Evolutionary conservation across 805 yeast species (phyloP), one percentile per base, ranked within the genome.

Genomic region (Teunomyces gatunensis): DNA sequence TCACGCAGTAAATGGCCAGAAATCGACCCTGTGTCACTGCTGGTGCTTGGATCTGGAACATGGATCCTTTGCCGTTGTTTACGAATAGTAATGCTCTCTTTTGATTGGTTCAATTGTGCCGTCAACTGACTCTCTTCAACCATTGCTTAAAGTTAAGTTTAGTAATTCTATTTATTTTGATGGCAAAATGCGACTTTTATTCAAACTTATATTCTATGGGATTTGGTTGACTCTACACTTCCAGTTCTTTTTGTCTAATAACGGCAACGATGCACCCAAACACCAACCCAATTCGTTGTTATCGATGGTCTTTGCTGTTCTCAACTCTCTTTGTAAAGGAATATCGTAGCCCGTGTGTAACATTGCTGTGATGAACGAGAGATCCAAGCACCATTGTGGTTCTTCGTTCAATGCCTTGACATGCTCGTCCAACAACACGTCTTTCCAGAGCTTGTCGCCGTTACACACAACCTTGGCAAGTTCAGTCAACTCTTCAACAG

Each of bases 231-330:
- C 69, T 48, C 68, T 73, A 68, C 97, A 89, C 45, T 73, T 77
- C 96, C 96, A 89, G 39, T 58, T 69, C 39, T 65, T 69, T 51
- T 76, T 74, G 52, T 87, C 94, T 56, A 94, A 75, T 57, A 94
- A 73, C 6, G 98, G 98, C 58, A 94, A 78, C 1, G 97, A 89
- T 1, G 98, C 99, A 58, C 99, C 99, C 47, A 94, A 75, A 74
- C 98, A 94, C 99, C 99, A 94, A 29, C 99, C 99, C 45, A 94
- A 77, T 71, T 94, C 99, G 59, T 89, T 90, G 61, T 83, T 82
- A 45, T 83, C 86, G 57, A 94, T 89, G 64, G 82, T 90, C 74
- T 89, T 84, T 6, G 97, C 98, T 5, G 97, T 94, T 67, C 81
- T 87, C 56, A 94, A 81, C 68, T 92, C 97, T 65, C 98, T 83